Percentiles rank a stretch among this genome's conserved stretches.
These are phyloP conservation scores for Tephrocybe sp. DNA, from an alignment of 768 basidiomycete genomes.

Conservation along the genomic window DNA sequence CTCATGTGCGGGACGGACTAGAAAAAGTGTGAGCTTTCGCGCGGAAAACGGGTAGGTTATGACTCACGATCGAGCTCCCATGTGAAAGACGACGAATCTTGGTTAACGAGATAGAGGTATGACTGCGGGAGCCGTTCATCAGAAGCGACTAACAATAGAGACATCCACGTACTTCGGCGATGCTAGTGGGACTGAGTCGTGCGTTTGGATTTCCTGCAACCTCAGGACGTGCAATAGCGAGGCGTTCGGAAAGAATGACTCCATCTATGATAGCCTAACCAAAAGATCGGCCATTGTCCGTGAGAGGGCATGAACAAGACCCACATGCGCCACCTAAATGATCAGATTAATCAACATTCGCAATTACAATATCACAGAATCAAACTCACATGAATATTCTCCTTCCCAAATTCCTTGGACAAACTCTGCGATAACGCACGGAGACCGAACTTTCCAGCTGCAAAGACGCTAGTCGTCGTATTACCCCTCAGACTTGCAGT, in stretches of 20 bases:
- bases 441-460: slow-evolving; percentile 61
- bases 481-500: slow-evolving; percentile 69
- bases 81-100: slow-evolving; percentile 71
- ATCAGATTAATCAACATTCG: neutral
- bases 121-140: slow-evolving; percentile 35
- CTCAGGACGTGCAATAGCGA: slow-evolving; percentile 24
- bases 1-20: slow-evolving; percentile 46
- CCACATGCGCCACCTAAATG: slow-evolving; percentile 62
- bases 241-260: slow-evolving; percentile 37
- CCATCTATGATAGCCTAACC: slow-evolving; percentile 69
- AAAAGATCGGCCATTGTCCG: neutral
- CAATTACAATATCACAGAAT: neutral
- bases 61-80: slow-evolving; percentile 78
- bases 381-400: slow-evolving; percentile 66
- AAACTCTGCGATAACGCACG: slow-evolving; percentile 68
- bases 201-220: slow-evolving; percentile 45
- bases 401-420: slow-evolving; percentile 70
- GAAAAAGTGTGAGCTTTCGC: neutral
- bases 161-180: slow-evolving; percentile 53
- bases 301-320: slow-evolving; percentile 23
- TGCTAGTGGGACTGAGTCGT: slow-evolving; percentile 60
- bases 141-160: neutral
- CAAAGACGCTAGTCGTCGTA: slow-evolving; percentile 54
- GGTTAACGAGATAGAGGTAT: slow-evolving; percentile 63
- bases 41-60: neutral